Conservation (phyloP, 1,139 yeast genomes). For the Candida labiduridarum region DNA sequence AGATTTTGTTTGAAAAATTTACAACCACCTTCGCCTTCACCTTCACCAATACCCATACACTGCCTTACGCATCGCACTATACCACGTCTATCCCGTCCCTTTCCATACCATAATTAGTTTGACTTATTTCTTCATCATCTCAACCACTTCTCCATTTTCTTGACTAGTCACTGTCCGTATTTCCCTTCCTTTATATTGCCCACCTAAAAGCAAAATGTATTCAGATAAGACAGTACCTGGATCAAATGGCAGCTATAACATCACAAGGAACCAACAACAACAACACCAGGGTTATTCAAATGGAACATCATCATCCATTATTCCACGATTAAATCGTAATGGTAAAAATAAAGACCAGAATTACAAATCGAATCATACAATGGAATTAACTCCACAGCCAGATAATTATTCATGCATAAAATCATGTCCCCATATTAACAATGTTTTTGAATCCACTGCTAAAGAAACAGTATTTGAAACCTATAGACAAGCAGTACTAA, state of each 20-base stretch:
- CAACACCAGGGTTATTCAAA: not conserved
- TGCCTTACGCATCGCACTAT: too few relatives aligned
- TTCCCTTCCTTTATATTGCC: not conserved
- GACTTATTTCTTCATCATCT: too few relatives aligned
- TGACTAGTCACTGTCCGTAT: not conserved
- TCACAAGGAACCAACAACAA: not conserved
- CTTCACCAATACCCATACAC: not conserved
- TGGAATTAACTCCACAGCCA: slow-evolving; percentile 13
- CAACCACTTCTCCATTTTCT: too few relatives aligned
- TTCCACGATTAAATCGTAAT: too few relatives aligned
- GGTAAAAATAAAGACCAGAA: not conserved
- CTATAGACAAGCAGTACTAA: slow-evolving; percentile 59
- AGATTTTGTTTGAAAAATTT: slow-evolving; percentile 1
- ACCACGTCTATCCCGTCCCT: too few relatives aligned
- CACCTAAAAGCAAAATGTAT: not conserved
- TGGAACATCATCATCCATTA: not conserved
- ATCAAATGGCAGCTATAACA: slow-evolving; percentile 6
- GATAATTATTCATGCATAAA: slow-evolving; percentile 35
- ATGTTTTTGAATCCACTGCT: slow-evolving; percentile 57
- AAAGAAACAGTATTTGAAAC: slow-evolving; percentile 57
- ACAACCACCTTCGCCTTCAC: slow-evolving; percentile 3
- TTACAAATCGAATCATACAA: not conserved
- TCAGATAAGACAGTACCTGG: slow-evolving; percentile 5
- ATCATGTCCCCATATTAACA: slow-evolving; percentile 57
- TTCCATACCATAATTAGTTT: too few relatives aligned